A percentile compares a stretch with the other conserved stretches of the same genome.
Conservation (phyloP, 73 alveolate genomes). For the Paramecium biaurelia region DNA sequence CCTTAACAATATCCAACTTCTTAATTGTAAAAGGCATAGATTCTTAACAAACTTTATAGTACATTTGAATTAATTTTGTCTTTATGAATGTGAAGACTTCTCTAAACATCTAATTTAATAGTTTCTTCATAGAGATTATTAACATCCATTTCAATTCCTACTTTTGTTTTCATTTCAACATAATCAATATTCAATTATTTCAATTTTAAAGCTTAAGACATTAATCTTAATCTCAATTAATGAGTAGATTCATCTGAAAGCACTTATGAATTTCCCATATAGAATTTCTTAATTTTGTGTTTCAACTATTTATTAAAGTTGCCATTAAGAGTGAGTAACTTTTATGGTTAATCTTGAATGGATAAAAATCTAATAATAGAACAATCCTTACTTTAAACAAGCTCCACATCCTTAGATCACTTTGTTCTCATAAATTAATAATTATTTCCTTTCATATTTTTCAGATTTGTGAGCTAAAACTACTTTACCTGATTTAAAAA, state of each 20-base stretch:
- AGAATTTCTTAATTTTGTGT: background rate
- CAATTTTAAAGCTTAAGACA: background rate
- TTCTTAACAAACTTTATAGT: constrained; percentile 72
- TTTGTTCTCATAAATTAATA: background rate
- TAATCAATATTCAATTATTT: constrained; percentile 25
- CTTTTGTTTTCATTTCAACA: constrained; percentile 18
- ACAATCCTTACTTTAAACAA: background rate
- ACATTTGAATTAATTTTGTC: constrained; percentile 31
- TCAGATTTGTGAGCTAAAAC: constrained; percentile 28
- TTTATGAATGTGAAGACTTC: constrained; percentile 54
- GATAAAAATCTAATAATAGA: background rate
- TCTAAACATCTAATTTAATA: background rate
- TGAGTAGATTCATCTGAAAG: background rate
- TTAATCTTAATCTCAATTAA: background rate
- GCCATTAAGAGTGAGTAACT: background rate
- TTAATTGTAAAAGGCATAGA: constrained; percentile 85
- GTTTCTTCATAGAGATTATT: background rate
- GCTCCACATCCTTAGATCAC: background rate
- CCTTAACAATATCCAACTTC: constrained; percentile 96
- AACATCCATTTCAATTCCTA: constrained; percentile 20
- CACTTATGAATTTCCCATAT: background rate
- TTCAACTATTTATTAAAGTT: background rate
- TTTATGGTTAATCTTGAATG: constrained; percentile 28
- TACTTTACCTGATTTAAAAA: constrained; percentile 18
- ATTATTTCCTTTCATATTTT: constrained; percentile 34